phyloP scores from a whole-genome alignment of 306 rosid genomes.

The Fragaria ananassa region DNA sequence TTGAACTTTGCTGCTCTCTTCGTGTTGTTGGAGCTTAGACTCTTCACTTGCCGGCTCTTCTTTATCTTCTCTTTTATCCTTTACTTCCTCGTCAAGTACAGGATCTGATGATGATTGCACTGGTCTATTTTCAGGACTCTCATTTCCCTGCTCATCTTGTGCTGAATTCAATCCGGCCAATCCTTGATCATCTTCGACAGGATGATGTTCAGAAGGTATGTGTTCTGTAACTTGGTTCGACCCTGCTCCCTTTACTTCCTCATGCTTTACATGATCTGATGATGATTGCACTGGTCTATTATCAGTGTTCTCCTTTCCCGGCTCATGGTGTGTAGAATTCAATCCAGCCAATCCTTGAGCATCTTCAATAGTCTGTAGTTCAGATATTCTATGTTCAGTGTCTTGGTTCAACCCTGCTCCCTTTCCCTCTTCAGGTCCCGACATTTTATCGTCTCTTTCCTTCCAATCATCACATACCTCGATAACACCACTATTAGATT shows the following conservation, averaged over 20 bases:
- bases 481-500: slow-evolving; percentile 15
- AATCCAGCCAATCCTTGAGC: background rate
- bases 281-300: background rate
- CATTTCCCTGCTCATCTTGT: background rate
- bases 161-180: too few species aligned
- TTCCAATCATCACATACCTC: slow-evolving; percentile 17
- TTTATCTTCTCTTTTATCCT: slow-evolving; percentile 18
- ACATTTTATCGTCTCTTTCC: slow-evolving; percentile 30
- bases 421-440: slow-evolving; percentile 3
- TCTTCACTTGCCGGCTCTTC: background rate
- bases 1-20: background rate
- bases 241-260: background rate
- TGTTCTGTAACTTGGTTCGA: background rate
- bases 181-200: background rate
- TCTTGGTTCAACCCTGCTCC: background rate
- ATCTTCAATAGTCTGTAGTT: background rate
- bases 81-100: background rate
- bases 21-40: background rate
- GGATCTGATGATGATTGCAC: background rate
- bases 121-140: background rate
- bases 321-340: background rate
- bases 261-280: background rate
- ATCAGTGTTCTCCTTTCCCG: background rate
- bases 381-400: background rate
- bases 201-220: background rate